phyloP scores from a whole-genome alignment of 257 asterid species.

The Thymus mandschuricus region DNA sequence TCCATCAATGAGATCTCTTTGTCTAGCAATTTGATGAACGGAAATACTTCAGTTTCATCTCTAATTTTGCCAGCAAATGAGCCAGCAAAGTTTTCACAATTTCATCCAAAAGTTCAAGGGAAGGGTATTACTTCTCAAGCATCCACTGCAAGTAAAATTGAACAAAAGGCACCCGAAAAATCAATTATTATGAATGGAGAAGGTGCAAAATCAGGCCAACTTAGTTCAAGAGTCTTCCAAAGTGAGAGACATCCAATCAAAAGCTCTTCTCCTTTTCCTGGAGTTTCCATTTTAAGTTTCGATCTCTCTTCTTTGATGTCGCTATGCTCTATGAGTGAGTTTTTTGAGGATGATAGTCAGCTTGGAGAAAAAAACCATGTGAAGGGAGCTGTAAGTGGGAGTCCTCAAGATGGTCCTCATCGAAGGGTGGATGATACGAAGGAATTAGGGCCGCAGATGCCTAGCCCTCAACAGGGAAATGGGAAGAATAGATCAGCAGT shows the following conservation, averaged over 20 bases:
- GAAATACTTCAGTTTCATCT: slow-evolving; percentile 87
- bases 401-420: slow-evolving; percentile 42
- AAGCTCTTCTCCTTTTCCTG: slow-evolving; percentile 93
- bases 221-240: slow-evolving; percentile 46
- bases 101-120: slow-evolving; percentile 41
- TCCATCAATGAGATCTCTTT: slow-evolving; percentile 46
- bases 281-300: slow-evolving; percentile 75
- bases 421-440: slow-evolving; percentile 33
- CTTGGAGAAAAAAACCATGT: slow-evolving; percentile 38
- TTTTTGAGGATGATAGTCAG: slow-evolving; percentile 36
- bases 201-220: slow-evolving; percentile 39
- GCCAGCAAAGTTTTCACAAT: slow-evolving; percentile 51
- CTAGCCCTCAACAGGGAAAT: slow-evolving; percentile 42
- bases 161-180: slow-evolving; percentile 33
- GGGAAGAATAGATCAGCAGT: slow-evolving; percentile 40
- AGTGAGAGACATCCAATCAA: slow-evolving; percentile 65
- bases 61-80: slow-evolving; percentile 61
- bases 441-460: slow-evolving; percentile 44
- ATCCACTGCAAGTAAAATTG: slow-evolving; percentile 34
- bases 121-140: slow-evolving; percentile 44
- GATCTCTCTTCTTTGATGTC: slow-evolving; percentile 84
- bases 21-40: slow-evolving; percentile 44
- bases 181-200: slow-evolving; percentile 41
- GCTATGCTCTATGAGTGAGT: slow-evolving; percentile 60
- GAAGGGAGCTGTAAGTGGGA: slow-evolving; percentile 45